Conservation (phyloP, 495 filamentous ascomycete genomes). For the Hypoxylon rickii region DNA sequence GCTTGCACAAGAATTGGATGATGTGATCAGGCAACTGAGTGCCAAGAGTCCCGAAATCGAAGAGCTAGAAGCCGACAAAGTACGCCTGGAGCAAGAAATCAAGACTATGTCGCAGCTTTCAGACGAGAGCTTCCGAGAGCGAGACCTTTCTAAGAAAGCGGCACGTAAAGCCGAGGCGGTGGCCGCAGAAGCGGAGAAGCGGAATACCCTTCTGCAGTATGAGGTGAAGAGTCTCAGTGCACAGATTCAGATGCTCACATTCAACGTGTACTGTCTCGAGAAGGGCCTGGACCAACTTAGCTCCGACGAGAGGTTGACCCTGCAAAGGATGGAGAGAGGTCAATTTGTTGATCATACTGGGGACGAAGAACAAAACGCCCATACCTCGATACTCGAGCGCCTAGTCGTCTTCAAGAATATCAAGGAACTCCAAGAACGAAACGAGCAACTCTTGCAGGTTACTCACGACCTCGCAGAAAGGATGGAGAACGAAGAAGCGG, state of each 20-base stretch:
- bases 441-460: slow-evolving; percentile 77
- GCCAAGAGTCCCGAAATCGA: slow-evolving; percentile 70
- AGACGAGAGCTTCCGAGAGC: slow-evolving; percentile 64
- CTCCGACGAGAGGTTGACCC: slow-evolving; percentile 62
- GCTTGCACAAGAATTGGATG: slow-evolving; percentile 74
- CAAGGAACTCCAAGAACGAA: slow-evolving; percentile 85
- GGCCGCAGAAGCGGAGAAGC: slow-evolving; percentile 69
- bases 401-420: slow-evolving; percentile 83
- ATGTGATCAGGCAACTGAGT: slow-evolving; percentile 72
- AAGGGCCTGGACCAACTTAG: slow-evolving; percentile 76
- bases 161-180: slow-evolving; percentile 74
- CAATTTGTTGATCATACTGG: slow-evolving; percentile 64
- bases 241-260: slow-evolving; percentile 84
- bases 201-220: slow-evolving; percentile 79
- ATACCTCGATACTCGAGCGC: slow-evolving; percentile 82
- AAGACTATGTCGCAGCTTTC: slow-evolving; percentile 75
- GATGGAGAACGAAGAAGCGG: slow-evolving; percentile 89
- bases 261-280: slow-evolving; percentile 78
- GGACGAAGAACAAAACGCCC: slow-evolving; percentile 76
- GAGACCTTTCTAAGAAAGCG: slow-evolving; percentile 61
- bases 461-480: slow-evolving; percentile 80
- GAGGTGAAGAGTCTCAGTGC: slow-evolving; percentile 88
- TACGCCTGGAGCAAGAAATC: slow-evolving; percentile 71
- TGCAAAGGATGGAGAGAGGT: slow-evolving; percentile 73
- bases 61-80: slow-evolving; percentile 68